Base-by-base conservation (phyloP, 1,284 basidiomycete genomes). In the Cryptococcus floricola region DNA sequence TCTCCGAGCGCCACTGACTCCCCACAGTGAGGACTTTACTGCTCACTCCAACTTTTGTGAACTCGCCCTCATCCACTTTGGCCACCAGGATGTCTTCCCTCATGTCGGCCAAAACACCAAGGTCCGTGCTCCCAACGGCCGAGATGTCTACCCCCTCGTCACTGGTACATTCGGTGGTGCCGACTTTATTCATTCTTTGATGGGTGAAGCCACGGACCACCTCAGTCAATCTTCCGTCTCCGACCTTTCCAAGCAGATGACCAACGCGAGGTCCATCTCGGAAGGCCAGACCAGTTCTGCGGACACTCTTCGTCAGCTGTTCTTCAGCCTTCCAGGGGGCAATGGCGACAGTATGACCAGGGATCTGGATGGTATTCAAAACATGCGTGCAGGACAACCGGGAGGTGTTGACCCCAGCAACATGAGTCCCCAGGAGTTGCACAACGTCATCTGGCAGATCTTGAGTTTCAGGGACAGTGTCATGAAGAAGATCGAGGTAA, bases 1-100 rank as follows among this genome's bases (percentile, higher is more conserved):
- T 18, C 12, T n/a, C 19, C 18, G 10, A 41, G 27, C n/a, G 34
- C 19, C 8, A 53, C 44, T 56, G 37, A 53, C 14, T 48, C 91
- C 16, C 7, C 31, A 14, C 28, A 71, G 68, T 28, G 76, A 77
- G 60, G 76, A 77, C 61, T 77, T 91, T 70, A 80, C 90, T 4
- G 91, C 93, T 0, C 93, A 97, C 73, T 91, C 88, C 44, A 91
- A 91, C 76, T 91, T 88, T 70, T 91, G 88, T 76, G 89, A 92
- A 73, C 80, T 91, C 1, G 81, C 85, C 1, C 82, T 95, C 13
- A 82, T 87, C 48, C 81, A 82, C 7, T 80, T 91, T 76, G 91
- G 91, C 0, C 79, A 91, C 68, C 69, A 77, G 2, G 78, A 92
- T 47, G 87, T 96, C 3, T 97, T 96, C 78, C 76, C 85, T n/a